Evolutionary conservation across 73 alveolate species (phyloP).

Genomic region (Paramecium pentaurelia): DNA sequence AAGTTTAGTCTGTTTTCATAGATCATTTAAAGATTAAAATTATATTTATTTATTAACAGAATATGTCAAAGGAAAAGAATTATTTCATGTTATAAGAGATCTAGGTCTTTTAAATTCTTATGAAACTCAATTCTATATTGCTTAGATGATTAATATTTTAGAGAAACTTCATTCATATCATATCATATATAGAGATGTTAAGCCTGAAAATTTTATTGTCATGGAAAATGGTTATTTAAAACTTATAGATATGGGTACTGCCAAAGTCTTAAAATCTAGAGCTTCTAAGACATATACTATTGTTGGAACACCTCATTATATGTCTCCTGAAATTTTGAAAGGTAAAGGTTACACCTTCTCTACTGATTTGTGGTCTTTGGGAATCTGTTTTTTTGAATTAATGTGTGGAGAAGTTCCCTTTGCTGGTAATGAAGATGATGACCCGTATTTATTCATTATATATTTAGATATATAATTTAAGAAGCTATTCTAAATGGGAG

Average conservation of each 20-base stretch:
- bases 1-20: conserved; percentile 24
- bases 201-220: conserved; percentile 74
- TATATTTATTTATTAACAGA: conserved; percentile 54
- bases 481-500: conserved; percentile 56
- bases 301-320: conserved; percentile 79
- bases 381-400: conserved; percentile 71
- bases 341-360: conserved; percentile 64
- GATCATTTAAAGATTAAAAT: conserved; percentile 56
- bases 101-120: conserved; percentile 63
- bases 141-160: conserved; percentile 63
- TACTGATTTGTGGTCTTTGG: conserved; percentile 65
- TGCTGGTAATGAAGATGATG: conserved; percentile 72
- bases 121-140: conserved; percentile 70
- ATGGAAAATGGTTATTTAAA: conserved; percentile 65
- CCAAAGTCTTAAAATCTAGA: conserved; percentile 64
- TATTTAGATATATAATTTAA: conserved; percentile 63
- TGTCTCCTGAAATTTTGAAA: conserved; percentile 74
- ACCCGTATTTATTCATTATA: neutral
- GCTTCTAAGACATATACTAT: conserved; percentile 54
- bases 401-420: conserved; percentile 82
- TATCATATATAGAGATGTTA: conserved; percentile 72
- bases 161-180: conserved; percentile 69
- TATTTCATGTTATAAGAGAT: conserved; percentile 58
- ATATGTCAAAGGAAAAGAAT: conserved; percentile 59
- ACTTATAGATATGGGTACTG: conserved; percentile 76